These are phyloP conservation scores for Achaetomiella virescens DNA, from an alignment of 495 filamentous ascomycete genomes.

Conservation along the genomic window DNA sequence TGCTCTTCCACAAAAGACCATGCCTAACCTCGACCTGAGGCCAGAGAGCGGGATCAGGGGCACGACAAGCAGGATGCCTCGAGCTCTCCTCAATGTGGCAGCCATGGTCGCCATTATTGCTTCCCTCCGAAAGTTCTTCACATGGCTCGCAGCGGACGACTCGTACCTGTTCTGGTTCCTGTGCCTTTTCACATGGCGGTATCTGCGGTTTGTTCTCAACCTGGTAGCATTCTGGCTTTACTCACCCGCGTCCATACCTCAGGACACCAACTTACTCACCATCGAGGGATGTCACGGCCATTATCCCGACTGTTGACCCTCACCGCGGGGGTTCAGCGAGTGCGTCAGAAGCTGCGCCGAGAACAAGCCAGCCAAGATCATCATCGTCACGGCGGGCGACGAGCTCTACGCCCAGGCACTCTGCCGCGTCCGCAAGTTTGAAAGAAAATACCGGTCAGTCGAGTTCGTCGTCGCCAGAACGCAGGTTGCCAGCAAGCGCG, in stretches of 20 bases:
- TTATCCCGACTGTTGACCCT: constrained; percentile 48
- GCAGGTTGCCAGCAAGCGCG: constrained; percentile 40
- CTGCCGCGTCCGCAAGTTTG: constrained; percentile 6
- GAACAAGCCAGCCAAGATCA: constrained; percentile 30
- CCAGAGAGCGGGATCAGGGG: not conserved
- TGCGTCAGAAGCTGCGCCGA: constrained; percentile 27
- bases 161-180: constrained; percentile 18
- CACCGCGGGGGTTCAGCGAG: constrained; percentile 28
- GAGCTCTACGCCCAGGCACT: constrained; percentile 14
- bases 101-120: not conserved
- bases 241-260: constrained; percentile 28
- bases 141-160: not conserved
- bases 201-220: constrained; percentile 43
- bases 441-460: constrained; percentile 6
- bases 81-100: not conserved
- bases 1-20: too few species aligned
- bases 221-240: constrained; percentile 42
- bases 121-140: not conserved
- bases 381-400: constrained; percentile 33
- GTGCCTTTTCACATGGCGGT: constrained; percentile 30
- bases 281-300: constrained; percentile 45
- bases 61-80: not conserved
- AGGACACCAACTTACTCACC: constrained; percentile 31
- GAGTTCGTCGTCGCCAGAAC: constrained; percentile 20
- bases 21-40: too few species aligned